phyloP scores from a whole-genome alignment of 306 rosid genomes.

The Vigna hirtella region DNA sequence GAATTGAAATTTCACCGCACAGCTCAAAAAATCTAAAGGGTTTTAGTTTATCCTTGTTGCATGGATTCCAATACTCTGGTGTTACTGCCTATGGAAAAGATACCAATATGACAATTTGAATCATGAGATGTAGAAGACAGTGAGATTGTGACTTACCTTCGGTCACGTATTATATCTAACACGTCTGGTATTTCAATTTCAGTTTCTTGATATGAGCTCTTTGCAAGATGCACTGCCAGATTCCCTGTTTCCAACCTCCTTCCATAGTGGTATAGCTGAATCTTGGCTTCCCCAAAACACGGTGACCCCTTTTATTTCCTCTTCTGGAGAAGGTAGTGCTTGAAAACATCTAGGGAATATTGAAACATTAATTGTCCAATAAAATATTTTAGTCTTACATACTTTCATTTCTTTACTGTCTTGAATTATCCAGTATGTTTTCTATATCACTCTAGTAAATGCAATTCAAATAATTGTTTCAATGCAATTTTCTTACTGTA shows the following conservation, averaged over 20 bases:
- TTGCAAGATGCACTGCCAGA: conserved; percentile 78
- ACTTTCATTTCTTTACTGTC: conserved; percentile 3
- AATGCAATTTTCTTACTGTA: not conserved
- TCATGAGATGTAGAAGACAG: conserved; percentile 12
- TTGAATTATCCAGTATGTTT: conserved; percentile 16
- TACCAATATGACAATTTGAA: conserved; percentile 22
- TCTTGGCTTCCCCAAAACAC: conserved; percentile 79
- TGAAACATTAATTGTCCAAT: conserved; percentile 4
- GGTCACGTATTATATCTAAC: conserved; percentile 21
- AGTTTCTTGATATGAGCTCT: conserved; percentile 84
- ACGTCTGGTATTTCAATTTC: conserved; percentile 40
- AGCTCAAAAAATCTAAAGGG: not conserved
- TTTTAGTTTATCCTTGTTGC: conserved; percentile 27
- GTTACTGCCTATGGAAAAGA: not conserved
- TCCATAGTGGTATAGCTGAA: conserved; percentile 61
- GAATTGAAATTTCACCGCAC: not conserved
- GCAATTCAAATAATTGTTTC: not conserved
- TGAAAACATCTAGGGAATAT: conserved; percentile 24
- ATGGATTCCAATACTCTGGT: conserved; percentile 12
- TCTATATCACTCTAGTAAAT: conserved; percentile 19
- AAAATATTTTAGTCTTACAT: not conserved
- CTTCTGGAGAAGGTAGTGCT: conserved; percentile 74
- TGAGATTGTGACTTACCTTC: conserved; percentile 17
- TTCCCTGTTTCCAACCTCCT: conserved; percentile 63
- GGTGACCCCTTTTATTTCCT: conserved; percentile 57